Evolutionary conservation across 2,329 filamentous ascomycete species (phyloP).

Genomic region (Emmonsia crescens): DNA sequence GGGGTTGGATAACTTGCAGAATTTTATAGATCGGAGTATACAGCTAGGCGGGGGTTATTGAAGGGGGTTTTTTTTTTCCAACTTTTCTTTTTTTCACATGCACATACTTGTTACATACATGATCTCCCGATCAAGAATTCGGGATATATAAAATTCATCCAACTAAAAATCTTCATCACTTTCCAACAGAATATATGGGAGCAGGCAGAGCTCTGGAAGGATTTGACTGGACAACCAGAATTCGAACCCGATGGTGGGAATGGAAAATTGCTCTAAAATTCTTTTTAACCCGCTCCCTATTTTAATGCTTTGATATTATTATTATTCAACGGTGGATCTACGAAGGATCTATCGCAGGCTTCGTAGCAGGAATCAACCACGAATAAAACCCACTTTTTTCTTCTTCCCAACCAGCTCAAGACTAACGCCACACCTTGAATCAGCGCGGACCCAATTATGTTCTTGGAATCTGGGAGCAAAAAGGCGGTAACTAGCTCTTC

Average conservation of each 20-base stretch:
- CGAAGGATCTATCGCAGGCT: not conserved
- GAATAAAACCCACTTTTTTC: not conserved
- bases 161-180: not conserved
- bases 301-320: no score
- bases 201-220: no score
- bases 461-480: not conserved
- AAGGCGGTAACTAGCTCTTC: not conserved
- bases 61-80: not conserved
- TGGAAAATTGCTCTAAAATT: constrained; percentile 6
- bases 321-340: not conserved
- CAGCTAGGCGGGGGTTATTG: not conserved
- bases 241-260: not conserved
- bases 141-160: not conserved
- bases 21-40: not conserved
- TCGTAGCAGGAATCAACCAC: not conserved
- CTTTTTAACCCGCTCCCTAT: no score
- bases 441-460: not conserved
- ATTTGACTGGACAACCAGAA: not conserved
- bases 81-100: not conserved
- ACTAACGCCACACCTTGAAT: constrained; percentile 1
- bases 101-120: not conserved
- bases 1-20: not conserved
- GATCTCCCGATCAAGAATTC: not conserved
- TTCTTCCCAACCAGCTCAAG: not conserved
- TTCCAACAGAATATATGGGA: not conserved